Percentiles rank a stretch among this genome's conserved stretches.
phyloP scores from a whole-genome alignment of 108 stramenopile species.

The Pseudonitzschia multiseries region DNA sequence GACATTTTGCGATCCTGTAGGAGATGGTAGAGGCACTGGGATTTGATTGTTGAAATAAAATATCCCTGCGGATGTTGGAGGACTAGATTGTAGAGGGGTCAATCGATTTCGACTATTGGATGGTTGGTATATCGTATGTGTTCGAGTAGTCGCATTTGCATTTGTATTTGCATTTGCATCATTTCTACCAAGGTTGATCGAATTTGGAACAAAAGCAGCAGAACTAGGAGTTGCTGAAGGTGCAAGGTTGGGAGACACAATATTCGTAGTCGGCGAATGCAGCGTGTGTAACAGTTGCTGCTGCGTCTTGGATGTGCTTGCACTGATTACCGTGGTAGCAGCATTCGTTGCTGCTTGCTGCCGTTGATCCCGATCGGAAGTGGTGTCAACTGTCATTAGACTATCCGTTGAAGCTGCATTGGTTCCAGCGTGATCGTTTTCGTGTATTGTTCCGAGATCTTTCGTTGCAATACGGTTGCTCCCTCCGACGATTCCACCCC shows the following conservation, averaged over 20 bases:
- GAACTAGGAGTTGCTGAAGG: conserved; percentile 7
- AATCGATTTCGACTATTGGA: conserved; percentile 14
- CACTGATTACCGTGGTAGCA: neutral
- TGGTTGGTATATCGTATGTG: neutral
- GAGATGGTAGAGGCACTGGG: conserved; percentile 12
- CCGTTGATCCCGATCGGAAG: conserved; percentile 15
- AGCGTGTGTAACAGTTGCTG: conserved; percentile 21
- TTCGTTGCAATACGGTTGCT: conserved; percentile 25
- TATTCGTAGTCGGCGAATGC: neutral
- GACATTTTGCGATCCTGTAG: conserved; percentile 6
- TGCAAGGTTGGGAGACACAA: conserved; percentile 27
- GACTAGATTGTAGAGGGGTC: conserved; percentile 28
- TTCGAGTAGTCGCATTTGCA: neutral
- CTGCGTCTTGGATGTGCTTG: neutral
- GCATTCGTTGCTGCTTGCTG: conserved; percentile 26
- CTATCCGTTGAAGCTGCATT: conserved; percentile 31
- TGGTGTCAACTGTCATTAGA: conserved; percentile 53
- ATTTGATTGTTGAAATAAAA: neutral
- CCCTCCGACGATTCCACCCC: neutral
- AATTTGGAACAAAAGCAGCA: conserved; percentile 14
- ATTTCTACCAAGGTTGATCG: neutral
- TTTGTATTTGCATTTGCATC: neutral
- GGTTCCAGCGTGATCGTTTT: conserved; percentile 51
- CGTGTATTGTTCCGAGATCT: conserved; percentile 78
- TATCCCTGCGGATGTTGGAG: conserved; percentile 20